A percentile compares a stretch with the other conserved stretches of the same genome.
phyloP scores from a whole-genome alignment of 2,329 filamentous ascomycete genomes.

The Penicillium sumatraense region DNA sequence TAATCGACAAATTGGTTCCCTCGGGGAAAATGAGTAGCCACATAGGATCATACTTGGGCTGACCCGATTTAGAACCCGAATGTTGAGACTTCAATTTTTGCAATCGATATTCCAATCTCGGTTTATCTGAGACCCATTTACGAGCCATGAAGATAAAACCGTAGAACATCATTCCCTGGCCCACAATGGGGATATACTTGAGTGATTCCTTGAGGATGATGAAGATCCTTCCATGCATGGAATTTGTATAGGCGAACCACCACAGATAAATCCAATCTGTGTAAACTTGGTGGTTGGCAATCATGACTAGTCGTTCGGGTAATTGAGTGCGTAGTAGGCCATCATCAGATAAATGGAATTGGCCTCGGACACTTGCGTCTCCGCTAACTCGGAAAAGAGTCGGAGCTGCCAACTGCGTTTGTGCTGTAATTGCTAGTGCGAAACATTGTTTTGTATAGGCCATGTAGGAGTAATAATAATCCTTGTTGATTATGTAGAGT shows the following conservation, averaged over 20 bases:
- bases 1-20: constrained; percentile 64
- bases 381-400: constrained; percentile 67
- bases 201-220: constrained; percentile 70
- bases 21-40: constrained; percentile 70
- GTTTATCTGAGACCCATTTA: constrained; percentile 66
- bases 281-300: constrained; percentile 70
- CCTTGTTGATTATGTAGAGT: constrained; percentile 63
- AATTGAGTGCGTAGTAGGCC: constrained; percentile 64
- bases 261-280: constrained; percentile 73
- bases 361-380: constrained; percentile 63
- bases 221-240: constrained; percentile 68
- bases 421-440: constrained; percentile 64
- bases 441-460: constrained; percentile 69
- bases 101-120: constrained; percentile 61
- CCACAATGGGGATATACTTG: constrained; percentile 65
- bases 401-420: constrained; percentile 67
- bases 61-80: constrained; percentile 54
- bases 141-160: constrained; percentile 69
- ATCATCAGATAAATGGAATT: constrained; percentile 60
- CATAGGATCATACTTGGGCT: constrained; percentile 62
- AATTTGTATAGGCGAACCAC: constrained; percentile 69
- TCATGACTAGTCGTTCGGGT: constrained; percentile 64
- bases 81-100: constrained; percentile 57
- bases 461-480: constrained; percentile 68
- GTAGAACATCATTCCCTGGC: constrained; percentile 67